Evolutionary conservation across 1,284 basidiomycete species (phyloP), one percentile per base, ranked within the genome.

Genomic region (Abortiporus biennis): DNA sequence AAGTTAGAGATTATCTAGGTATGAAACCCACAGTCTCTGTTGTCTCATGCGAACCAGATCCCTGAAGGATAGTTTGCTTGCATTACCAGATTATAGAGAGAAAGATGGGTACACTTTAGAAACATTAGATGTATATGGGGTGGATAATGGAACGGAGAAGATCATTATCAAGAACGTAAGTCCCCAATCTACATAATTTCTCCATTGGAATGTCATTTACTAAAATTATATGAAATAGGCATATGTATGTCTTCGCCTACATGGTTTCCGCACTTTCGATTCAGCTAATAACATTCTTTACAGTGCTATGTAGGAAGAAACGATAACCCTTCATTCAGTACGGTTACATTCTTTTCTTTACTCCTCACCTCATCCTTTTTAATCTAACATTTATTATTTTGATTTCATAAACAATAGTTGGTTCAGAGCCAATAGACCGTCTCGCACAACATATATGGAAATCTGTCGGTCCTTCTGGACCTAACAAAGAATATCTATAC

Each of bases 401-500:
- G 44, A n/a, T n/a, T n/a, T n/a, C n/a, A n/a, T n/a, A n/a, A n/a
- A n/a, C n/a, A n/a, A n/a, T n/a, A 88, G 88, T 91, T 40, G 90
- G 88, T 2, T 85, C 84, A 1, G 82, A 91, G 58, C 78, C 82
- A 0, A 65, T 92, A 16, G 77, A 84, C 41, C 51, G 52, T 5
- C 74, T 92, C 6, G 80, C 87, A 0, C 58, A 73, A 39, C 70
- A 69, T 12, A 92, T 94, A 42, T 87, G 80, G 72, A 63, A 63
- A 20, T 84, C 85, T 1, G 70, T 78, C 0, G 91, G 91, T 0
- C 90, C 90, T 0, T 92, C 89, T 0, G 92, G 92, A 0, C 74
- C 66, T 2, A 94, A 94, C 66, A 90, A 90, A 69, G 90, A 92
- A 35, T 93, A 93, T 54, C 64, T 92, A 3, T 89, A 83, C 52